Conservation (phyloP, 2,329 filamentous ascomycete species). For the Fusarium bactridioides region DNA sequence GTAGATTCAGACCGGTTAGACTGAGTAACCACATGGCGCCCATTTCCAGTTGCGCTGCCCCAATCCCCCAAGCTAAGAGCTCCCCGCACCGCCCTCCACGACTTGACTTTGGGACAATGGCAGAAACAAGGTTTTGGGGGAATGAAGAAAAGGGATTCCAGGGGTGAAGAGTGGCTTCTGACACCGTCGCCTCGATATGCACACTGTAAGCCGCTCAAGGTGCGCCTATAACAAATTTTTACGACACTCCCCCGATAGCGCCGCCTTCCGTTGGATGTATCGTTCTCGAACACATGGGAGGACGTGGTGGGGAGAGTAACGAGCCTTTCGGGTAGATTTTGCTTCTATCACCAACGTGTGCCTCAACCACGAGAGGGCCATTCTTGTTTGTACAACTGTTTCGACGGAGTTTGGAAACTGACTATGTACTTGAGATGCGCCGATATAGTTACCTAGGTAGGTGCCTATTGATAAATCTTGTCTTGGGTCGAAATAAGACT, state of each 20-base stretch:
- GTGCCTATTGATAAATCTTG: neutral
- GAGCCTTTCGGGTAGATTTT: conserved; percentile 11
- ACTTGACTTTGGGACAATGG: conserved; percentile 12
- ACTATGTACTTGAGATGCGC: neutral
- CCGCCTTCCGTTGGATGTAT: conserved; percentile 19
- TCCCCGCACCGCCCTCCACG: conserved; percentile 33
- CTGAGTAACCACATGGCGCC: conserved; percentile 9
- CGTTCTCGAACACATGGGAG: conserved; percentile 38
- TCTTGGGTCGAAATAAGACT: neutral
- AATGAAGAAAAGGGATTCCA: conserved; percentile 19
- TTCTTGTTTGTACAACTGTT: neutral
- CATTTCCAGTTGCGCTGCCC: conserved; percentile 12
- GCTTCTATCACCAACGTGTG: neutral
- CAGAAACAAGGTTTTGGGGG: conserved; percentile 35
- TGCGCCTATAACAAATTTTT: conserved; percentile 23
- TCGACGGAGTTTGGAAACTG: neutral
- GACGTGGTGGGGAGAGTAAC: conserved; percentile 29
- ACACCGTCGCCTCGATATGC: neutral
- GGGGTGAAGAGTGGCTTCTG: conserved; percentile 27
- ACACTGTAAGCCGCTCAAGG: neutral
- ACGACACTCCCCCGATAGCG: conserved; percentile 29
- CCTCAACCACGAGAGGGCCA: neutral
- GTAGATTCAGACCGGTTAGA: neutral
- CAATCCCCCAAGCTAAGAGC: conserved; percentile 15
- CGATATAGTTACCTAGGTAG: neutral